Conservation (phyloP, 345 rosid genomes). For the Populus tremula region DNA sequence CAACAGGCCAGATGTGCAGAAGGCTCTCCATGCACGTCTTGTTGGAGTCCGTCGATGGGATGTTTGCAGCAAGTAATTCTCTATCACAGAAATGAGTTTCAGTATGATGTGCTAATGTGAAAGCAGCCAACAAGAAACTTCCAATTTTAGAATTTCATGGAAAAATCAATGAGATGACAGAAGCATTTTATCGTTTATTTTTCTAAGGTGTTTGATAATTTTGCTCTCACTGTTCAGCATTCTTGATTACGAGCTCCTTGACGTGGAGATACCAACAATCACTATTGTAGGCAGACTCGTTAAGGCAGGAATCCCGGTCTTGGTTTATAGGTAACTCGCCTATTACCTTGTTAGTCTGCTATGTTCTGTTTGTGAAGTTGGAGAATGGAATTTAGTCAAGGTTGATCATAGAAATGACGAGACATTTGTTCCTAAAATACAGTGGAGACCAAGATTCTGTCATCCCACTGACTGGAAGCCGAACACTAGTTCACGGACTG, state of each 20-base stretch:
- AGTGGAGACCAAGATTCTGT: conserved; percentile 53
- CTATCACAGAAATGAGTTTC: conserved; percentile 5
- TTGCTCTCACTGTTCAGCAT: conserved; percentile 41
- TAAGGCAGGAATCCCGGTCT: conserved; percentile 69
- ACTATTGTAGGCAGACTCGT: conserved; percentile 55
- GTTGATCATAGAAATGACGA: neutral
- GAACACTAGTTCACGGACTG: conserved; percentile 56
- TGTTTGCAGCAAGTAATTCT: conserved; percentile 87
- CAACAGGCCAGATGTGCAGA: conserved; percentile 84
- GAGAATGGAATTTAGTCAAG: neutral
- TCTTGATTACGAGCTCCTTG: conserved; percentile 72
- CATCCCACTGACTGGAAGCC: conserved; percentile 58
- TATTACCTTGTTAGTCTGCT: neutral
- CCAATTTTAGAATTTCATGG: neutral
- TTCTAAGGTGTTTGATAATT: neutral
- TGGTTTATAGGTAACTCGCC: conserved; percentile 73
- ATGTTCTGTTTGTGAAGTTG: neutral
- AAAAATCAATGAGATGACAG: neutral
- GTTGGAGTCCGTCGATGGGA: conserved; percentile 76
- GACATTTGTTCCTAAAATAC: conserved; percentile 18
- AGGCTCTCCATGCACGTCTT: conserved; percentile 85
- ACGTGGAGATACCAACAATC: conserved; percentile 80
- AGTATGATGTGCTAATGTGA: neutral
- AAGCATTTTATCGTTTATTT: neutral
- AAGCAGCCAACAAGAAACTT: neutral